These are phyloP conservation scores for Dothideomycetidae sp. DNA, from an alignment of 2,329 filamentous ascomycete species.

Conservation along the genomic window DNA sequence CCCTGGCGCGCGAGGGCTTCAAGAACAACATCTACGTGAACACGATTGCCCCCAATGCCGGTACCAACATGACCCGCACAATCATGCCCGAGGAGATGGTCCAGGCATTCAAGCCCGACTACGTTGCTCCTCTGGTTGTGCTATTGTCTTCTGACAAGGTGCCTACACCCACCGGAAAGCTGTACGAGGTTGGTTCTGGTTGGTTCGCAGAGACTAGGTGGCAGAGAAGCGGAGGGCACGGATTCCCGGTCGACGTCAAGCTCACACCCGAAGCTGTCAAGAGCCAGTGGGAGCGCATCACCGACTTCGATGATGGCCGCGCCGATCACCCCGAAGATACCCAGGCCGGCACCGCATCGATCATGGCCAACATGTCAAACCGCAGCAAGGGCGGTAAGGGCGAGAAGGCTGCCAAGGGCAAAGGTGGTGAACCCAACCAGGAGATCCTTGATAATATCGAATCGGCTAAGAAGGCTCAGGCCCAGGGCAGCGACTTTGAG, in stretches of 20 bases:
- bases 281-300: constrained; percentile 62
- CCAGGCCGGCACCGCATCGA: constrained; percentile 62
- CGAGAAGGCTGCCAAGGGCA: constrained; percentile 19
- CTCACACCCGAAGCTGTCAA: constrained; percentile 74
- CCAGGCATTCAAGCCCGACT: constrained; percentile 97
- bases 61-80: constrained; percentile 85
- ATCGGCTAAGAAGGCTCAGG: constrained; percentile 56
- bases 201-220: constrained; percentile 88
- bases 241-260: constrained; percentile 75
- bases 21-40: constrained; percentile 99
- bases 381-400: constrained; percentile 34
- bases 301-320: constrained; percentile 74
- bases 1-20: constrained; percentile 78
- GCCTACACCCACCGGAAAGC: constrained; percentile 68
- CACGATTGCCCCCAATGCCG: constrained; percentile 94
- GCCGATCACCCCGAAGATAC: constrained; percentile 73
- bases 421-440: constrained; percentile 34
- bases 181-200: constrained; percentile 90
- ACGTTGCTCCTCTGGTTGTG: constrained; percentile 85
- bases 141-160: constrained; percentile 78
- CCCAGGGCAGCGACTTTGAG: constrained; percentile 59
- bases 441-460: constrained; percentile 63
- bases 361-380: constrained; percentile 78
- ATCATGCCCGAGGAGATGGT: constrained; percentile 96
- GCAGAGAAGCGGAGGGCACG: constrained; percentile 80